phyloP scores from a whole-genome alignment of 768 basidiomycete genomes.

The Daedalea quercina region DNA sequence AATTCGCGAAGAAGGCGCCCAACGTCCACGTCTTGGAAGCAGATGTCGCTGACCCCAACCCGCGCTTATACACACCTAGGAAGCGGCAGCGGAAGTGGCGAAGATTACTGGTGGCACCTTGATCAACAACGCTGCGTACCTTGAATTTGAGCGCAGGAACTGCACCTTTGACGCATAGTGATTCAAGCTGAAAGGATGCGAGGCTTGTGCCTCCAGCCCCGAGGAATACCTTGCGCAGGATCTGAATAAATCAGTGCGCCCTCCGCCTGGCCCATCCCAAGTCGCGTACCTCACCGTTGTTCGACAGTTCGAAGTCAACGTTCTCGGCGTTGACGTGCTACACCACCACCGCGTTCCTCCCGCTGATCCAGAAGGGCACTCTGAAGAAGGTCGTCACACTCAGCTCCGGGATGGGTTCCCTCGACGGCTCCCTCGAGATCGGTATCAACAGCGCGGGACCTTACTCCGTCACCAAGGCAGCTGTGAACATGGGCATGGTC shows the following conservation, averaged over 20 bases:
- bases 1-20: conserved; percentile 3
- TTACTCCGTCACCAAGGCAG: conserved; percentile 33
- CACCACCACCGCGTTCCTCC: conserved; percentile 33
- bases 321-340: conserved; percentile 28
- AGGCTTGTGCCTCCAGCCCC: background rate
- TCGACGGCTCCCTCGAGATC: conserved; percentile 16
- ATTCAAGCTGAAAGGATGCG: background rate
- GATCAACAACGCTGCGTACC: conserved; percentile 31
- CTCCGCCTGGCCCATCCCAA: background rate
- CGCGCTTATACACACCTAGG: conserved; percentile 8
- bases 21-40: conserved; percentile 31
- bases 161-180: conserved; percentile 16
- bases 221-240: background rate
- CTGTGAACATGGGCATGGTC: conserved; percentile 28
- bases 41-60: conserved; percentile 26
- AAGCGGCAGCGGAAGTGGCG: conserved; percentile 22
- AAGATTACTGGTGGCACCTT: conserved; percentile 27
- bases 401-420: conserved; percentile 24
- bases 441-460: conserved; percentile 9
- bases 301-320: conserved; percentile 18
- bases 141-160: conserved; percentile 8
- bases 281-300: too few species aligned
- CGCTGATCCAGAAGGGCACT: conserved; percentile 26
- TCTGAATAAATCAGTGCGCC: background rate
- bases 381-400: conserved; percentile 31